Evolutionary conservation across 345 rosid genomes (phyloP).

Genomic region (Carallia brachiata): DNA sequence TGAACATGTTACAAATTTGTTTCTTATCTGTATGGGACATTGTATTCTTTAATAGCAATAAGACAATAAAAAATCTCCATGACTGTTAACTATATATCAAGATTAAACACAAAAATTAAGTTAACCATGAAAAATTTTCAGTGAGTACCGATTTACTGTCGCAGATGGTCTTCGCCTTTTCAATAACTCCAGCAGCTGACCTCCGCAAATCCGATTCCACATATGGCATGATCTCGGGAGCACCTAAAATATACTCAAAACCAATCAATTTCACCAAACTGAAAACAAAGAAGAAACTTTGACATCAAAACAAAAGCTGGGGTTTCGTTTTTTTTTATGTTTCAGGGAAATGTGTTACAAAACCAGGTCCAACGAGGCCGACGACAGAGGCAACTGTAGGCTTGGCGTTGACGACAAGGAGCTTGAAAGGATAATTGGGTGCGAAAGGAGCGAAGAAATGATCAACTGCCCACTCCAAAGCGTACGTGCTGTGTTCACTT

Average conservation of each 20-base stretch:
- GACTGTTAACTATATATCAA: not conserved
- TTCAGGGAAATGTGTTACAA: not conserved
- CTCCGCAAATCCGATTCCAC: constrained; percentile 80
- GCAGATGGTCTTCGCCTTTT: constrained; percentile 63
- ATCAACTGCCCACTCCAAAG: constrained; percentile 80
- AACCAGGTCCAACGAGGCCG: constrained; percentile 81
- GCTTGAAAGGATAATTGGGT: constrained; percentile 63
- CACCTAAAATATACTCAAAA: constrained; percentile 36
- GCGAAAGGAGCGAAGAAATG: constrained; percentile 62
- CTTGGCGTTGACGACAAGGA: constrained; percentile 75
- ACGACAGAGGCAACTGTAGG: constrained; percentile 57
- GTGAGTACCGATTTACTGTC: constrained; percentile 49
- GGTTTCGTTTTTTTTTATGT: no score
- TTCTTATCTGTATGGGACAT: no score
- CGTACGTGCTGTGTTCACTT: constrained; percentile 72
- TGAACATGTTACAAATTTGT: no score
- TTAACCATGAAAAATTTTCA: not conserved
- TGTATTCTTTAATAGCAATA: no score
- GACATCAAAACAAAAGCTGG: no score
- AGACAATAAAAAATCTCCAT: not conserved
- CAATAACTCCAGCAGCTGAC: constrained; percentile 61
- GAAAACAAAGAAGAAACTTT: not conserved
- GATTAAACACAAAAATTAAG: not conserved
- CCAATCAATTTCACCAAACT: not conserved
- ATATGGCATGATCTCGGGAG: constrained; percentile 61